Percentiles rank a stretch among this genome's conserved stretches.
phyloP scores from a whole-genome alignment of 139 green algal species.

The Prasinococcaceae sp. region DNA sequence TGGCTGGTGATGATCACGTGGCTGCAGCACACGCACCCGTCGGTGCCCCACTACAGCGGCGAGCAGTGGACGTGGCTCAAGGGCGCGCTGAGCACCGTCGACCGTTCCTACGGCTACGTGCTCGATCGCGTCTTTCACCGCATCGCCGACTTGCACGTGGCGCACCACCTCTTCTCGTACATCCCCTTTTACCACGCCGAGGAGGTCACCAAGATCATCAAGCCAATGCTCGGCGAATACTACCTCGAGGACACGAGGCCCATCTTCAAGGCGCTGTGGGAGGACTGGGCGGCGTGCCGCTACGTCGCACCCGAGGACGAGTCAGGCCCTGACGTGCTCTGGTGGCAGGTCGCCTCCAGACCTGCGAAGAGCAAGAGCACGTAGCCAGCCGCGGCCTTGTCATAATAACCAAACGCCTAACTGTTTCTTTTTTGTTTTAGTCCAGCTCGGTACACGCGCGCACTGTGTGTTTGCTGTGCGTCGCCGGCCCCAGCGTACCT shows the following conservation, averaged over 20 bases:
- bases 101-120: slow-evolving; percentile 72
- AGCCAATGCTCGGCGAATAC: slow-evolving; percentile 17
- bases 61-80: slow-evolving; percentile 81
- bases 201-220: slow-evolving; percentile 54
- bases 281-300: slow-evolving; percentile 10
- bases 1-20: slow-evolving; percentile 72
- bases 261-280: slow-evolving; percentile 15
- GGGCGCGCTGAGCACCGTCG: slow-evolving; percentile 69
- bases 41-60: slow-evolving; percentile 59
- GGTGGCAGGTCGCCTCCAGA: too few species aligned
- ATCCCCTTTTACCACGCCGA: slow-evolving; percentile 87
- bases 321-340: too few species aligned
- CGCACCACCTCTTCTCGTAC: slow-evolving; percentile 78
- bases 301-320: too few species aligned
- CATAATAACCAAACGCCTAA: too few species aligned
- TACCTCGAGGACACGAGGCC: slow-evolving; percentile 14
- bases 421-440: too few species aligned
- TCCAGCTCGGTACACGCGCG: too few species aligned
- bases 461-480: too few species aligned
- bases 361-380: too few species aligned
- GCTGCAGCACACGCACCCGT: slow-evolving; percentile 76
- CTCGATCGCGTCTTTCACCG: slow-evolving; percentile 22
- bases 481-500: too few species aligned
- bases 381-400: too few species aligned
- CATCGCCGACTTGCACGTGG: slow-evolving; percentile 84